phyloP scores from a whole-genome alignment of 495 filamentous ascomycete genomes.

The Trypethelium eluteriae region DNA sequence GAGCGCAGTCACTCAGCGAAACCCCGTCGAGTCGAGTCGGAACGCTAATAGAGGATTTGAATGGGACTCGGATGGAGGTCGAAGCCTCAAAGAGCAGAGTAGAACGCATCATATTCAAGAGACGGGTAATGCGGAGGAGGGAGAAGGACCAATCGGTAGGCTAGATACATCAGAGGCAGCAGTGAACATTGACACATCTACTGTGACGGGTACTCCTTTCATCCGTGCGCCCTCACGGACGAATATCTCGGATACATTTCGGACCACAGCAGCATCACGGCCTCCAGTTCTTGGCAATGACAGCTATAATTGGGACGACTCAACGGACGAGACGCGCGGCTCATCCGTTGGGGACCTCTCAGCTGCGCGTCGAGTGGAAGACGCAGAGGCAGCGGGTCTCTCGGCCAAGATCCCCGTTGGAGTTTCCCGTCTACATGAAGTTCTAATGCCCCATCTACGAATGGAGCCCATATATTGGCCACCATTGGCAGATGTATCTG shows the following conservation, averaged over 20 bases:
- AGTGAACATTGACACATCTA: neutral
- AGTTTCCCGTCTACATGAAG: conserved; percentile 37
- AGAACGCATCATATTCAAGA: neutral
- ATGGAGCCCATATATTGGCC: conserved; percentile 99
- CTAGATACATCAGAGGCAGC: neutral
- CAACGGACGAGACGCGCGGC: conserved; percentile 18
- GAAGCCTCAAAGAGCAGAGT: neutral
- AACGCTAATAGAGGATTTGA: neutral
- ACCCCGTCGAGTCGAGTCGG: neutral
- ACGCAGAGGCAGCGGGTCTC: conserved; percentile 18
- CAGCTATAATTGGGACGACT: conserved; percentile 38
- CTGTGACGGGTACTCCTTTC: conserved; percentile 36
- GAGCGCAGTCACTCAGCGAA: neutral
- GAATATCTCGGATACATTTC: conserved; percentile 17
- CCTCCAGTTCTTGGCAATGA: conserved; percentile 24
- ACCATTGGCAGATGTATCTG: conserved; percentile 81
- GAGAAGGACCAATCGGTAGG: neutral
- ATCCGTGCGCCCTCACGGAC: conserved; percentile 37
- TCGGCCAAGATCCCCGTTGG: conserved; percentile 36
- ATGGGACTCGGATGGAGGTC: no score
- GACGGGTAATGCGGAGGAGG: neutral
- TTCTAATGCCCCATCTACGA: conserved; percentile 34
- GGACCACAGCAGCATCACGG: conserved; percentile 13
- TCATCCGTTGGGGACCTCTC: neutral
- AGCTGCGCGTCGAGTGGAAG: conserved; percentile 1